Conservation (phyloP, 2,329 filamentous ascomycete species). For the Endothia cerciana region DNA sequence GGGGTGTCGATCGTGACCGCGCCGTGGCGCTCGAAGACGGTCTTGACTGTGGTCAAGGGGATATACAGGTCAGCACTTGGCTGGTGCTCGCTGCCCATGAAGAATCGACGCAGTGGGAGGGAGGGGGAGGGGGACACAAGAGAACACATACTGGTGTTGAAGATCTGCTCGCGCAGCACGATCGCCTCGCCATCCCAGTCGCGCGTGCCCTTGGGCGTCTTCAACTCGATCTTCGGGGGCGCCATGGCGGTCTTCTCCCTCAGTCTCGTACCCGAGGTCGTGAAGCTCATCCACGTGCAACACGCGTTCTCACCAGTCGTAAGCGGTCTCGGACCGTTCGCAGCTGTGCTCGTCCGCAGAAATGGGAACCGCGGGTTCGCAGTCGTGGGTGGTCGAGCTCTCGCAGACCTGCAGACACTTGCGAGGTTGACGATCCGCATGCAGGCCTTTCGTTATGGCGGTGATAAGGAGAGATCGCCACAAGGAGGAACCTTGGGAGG, state of each 20-base stretch:
- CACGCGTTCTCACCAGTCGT: background rate
- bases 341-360: background rate
- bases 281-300: background rate
- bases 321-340: conserved; percentile 1
- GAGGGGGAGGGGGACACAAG: no score
- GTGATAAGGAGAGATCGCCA: background rate
- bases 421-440: conserved; percentile 22
- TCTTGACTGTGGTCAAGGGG: conserved; percentile 55
- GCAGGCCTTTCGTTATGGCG: conserved; percentile 10
- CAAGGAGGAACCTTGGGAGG: background rate
- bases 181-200: conserved; percentile 35
- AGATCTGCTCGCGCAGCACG: conserved; percentile 35
- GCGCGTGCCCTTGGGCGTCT: conserved; percentile 37
- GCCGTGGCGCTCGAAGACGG: conserved; percentile 83
- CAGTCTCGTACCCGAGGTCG: conserved; percentile 8
- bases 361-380: conserved; percentile 1
- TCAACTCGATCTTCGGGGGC: conserved; percentile 30
- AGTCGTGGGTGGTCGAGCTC: conserved; percentile 19
- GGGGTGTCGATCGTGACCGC: conserved; percentile 78
- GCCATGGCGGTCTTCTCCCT: conserved; percentile 20
- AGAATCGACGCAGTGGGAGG: background rate
- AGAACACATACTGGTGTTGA: conserved; percentile 30
- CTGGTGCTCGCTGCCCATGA: background rate
- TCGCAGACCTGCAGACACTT: conserved; percentile 21
- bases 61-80: conserved; percentile 51